Evolutionary conservation across 768 basidiomycete genomes (phyloP).

Genomic region (Hygrocybe coccinea): DNA sequence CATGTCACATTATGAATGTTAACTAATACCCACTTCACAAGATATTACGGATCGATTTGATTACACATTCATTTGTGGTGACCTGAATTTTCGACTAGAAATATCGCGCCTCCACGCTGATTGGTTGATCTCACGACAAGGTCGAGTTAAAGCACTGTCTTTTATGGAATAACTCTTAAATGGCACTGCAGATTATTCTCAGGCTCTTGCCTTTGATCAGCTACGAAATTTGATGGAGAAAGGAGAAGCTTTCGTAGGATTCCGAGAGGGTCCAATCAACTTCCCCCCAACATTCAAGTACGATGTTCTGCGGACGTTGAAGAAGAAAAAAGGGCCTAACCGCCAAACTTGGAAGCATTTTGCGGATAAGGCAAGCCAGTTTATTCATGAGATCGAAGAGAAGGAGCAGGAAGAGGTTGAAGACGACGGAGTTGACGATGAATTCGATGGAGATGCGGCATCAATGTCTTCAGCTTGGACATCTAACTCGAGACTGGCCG

Average conservation of each 20-base stretch:
- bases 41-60: slow-evolving; percentile 89
- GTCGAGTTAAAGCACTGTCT: slow-evolving; percentile 30
- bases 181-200: slow-evolving; percentile 57
- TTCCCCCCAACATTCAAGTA: slow-evolving; percentile 96
- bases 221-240: slow-evolving; percentile 69
- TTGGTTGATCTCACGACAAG: slow-evolving; percentile 82
- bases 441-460: slow-evolving; percentile 43
- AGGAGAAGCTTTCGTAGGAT: slow-evolving; percentile 68
- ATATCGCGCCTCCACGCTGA: slow-evolving; percentile 89
- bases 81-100: slow-evolving; percentile 87
- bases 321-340: slow-evolving; percentile 39
- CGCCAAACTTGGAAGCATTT: slow-evolving; percentile 33
- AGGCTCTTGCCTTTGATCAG: slow-evolving; percentile 90
- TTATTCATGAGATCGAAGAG: slow-evolving; percentile 39
- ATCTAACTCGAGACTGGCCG: slow-evolving; percentile 38
- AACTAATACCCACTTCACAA: slow-evolving; percentile 18
- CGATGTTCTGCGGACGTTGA: slow-evolving; percentile 62
- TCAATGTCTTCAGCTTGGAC: slow-evolving; percentile 54
- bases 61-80: slow-evolving; percentile 82
- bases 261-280: slow-evolving; percentile 71
- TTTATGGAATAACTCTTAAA: neutral
- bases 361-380: slow-evolving; percentile 29
- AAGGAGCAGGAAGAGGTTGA: slow-evolving; percentile 30
- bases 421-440: slow-evolving; percentile 38
- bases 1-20: neutral